A percentile compares a stretch with the other conserved stretches of the same genome.
These are phyloP conservation scores for Boletus edulis DNA, from an alignment of 768 basidiomycete species.

Conservation along the genomic window DNA sequence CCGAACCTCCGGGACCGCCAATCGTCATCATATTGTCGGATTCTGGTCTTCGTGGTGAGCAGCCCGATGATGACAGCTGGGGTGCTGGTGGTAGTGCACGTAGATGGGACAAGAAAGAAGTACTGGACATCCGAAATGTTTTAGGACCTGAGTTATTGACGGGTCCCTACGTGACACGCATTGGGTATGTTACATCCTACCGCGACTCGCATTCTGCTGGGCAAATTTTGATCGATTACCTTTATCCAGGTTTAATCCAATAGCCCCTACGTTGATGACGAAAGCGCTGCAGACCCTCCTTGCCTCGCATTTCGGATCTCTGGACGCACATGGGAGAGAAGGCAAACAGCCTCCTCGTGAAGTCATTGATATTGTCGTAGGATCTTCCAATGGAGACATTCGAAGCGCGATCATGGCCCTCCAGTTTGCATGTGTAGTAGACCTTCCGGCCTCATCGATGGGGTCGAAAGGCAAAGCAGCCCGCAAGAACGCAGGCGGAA, in stretches of 20 bases:
- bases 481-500: slow-evolving; percentile 28
- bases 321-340: slow-evolving; percentile 3
- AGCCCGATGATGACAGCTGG: slow-evolving; percentile 45
- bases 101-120: slow-evolving; percentile 50
- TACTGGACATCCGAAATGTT: slow-evolving; percentile 66
- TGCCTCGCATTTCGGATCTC: slow-evolving; percentile 43
- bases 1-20: slow-evolving; percentile 42
- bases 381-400: slow-evolving; percentile 86
- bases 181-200: slow-evolving; percentile 52
- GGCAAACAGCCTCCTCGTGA: slow-evolving; percentile 54
- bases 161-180: slow-evolving; percentile 76
- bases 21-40: slow-evolving; percentile 85
- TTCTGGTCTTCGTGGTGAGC: slow-evolving; percentile 73
- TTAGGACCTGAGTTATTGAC: slow-evolving; percentile 65
- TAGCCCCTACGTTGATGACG: slow-evolving; percentile 81
- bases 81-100: slow-evolving; percentile 41
- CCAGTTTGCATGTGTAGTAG: slow-evolving; percentile 72
- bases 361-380: slow-evolving; percentile 70
- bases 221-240: background rate
- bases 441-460: slow-evolving; percentile 19
- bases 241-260: slow-evolving; percentile 77
- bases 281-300: slow-evolving; percentile 71
- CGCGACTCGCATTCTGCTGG: background rate
- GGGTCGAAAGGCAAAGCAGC: slow-evolving; percentile 28
- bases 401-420: slow-evolving; percentile 91